Percentiles rank a stretch among this genome's conserved stretches.
Conservation (phyloP, 805 yeast species). For the Hyphopichia homilentoma region DNA sequence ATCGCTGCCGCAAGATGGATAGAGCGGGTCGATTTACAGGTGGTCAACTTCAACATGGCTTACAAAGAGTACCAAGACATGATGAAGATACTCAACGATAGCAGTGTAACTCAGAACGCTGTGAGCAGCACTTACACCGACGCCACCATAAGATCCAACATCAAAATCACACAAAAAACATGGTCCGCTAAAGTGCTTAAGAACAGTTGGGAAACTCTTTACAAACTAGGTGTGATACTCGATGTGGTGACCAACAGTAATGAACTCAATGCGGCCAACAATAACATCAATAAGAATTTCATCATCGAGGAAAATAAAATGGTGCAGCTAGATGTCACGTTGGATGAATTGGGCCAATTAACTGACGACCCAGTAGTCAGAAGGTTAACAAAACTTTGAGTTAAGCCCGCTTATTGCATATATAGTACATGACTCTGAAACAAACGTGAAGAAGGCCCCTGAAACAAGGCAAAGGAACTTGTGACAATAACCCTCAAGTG, state of each 20-base stretch:
- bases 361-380: constrained; percentile 20
- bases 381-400: constrained; percentile 18
- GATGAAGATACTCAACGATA: constrained; percentile 42
- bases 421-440: too few species aligned
- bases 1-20: constrained; percentile 74
- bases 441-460: too few species aligned
- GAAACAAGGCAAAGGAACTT: too few species aligned
- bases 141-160: constrained; percentile 25
- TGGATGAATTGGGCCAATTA: constrained; percentile 45
- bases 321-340: constrained; percentile 48
- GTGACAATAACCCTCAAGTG: too few species aligned
- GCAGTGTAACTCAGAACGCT: constrained; percentile 20
- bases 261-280: constrained; percentile 26
- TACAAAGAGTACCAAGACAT: constrained; percentile 70
- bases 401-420: neutral
- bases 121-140: constrained; percentile 27
- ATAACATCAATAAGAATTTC: constrained; percentile 24
- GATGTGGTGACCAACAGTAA: constrained; percentile 43
- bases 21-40: constrained; percentile 51
- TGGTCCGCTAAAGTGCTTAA: constrained; percentile 62
- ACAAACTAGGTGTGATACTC: constrained; percentile 49
- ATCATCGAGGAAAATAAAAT: constrained; percentile 43
- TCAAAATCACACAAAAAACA: constrained; percentile 40
- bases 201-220: constrained; percentile 72
- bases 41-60: constrained; percentile 72